Evolutionary conservation across 202 grass and related monocot genomes (phyloP), one percentile per base, ranked within the genome.

Genomic region (Sporobolus alterniflorus): DNA sequence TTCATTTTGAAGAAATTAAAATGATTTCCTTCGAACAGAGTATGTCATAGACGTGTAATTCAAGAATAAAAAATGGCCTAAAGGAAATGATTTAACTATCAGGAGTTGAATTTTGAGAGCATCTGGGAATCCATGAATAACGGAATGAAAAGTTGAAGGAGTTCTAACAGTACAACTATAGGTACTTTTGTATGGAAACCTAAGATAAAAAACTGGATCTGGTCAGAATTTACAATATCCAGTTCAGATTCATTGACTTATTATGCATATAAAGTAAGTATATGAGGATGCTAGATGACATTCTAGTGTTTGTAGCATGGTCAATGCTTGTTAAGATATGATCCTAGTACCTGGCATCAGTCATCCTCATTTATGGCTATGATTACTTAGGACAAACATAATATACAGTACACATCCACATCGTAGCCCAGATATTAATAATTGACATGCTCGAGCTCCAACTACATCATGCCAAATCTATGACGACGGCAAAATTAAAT

Each of bases 301-400:
- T 43, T 33, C 63, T 61, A 51, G 51, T 22, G 76, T 59, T 71
- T 41, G 16, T 63, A 62, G 42, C 10, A 4, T 9, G 1, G 1
- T 76, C 17, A 69, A 42, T 36, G 30, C 15, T 61, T 30, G 41
- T 51, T 69, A 82, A 49, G 69, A 80, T 74, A 61, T 48, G n/a
- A 50, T 81, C 69, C 46, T 86, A 40, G 54, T 77, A 72, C 50
- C 41, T 78, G 48, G 48, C 39, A 73, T 57, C 17, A 8, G 36
- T 78, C 48, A 40, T 24, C n/a, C 29, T 13, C 73, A 57, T 61
- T 74, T 7, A 67, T 49, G 42, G 26, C n/a, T n/a, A n/a, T n/a
- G n/a, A n/a, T n/a, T n/a, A n/a, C n/a, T n/a, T n/a, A n/a, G n/a
- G n/a, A n/a, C 59, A 56, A 77, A 17, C 55, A 2, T 56, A 71